A percentile compares a stretch with the other conserved stretches of the same genome.
Conservation (phyloP, 179 eudicot genomes). For the Monotropa hypopitys region DNA sequence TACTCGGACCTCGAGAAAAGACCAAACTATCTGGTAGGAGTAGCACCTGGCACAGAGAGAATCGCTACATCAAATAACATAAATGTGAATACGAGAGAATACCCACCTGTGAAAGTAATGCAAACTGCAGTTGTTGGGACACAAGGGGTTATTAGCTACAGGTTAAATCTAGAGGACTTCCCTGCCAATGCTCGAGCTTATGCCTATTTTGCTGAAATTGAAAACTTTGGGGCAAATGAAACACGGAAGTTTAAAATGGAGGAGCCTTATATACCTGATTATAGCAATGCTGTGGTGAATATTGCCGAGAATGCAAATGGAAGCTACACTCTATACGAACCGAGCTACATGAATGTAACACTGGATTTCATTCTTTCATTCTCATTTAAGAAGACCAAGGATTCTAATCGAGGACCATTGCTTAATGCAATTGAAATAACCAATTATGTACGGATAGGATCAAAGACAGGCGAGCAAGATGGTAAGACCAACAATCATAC, state of each 20-base stretch:
- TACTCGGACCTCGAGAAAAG: conserved; percentile 81
- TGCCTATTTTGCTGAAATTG: conserved; percentile 93
- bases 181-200: conserved; percentile 92
- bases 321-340: conserved; percentile 83
- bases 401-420: conserved; percentile 77
- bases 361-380: conserved; percentile 73
- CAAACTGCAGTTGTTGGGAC: conserved; percentile 96
- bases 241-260: conserved; percentile 70
- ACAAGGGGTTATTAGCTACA: conserved; percentile 54
- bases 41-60: conserved; percentile 75
- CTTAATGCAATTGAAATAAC: conserved; percentile 81
- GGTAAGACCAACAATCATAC: conserved; percentile 33
- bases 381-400: conserved; percentile 68
- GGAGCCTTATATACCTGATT: conserved; percentile 66
- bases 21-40: conserved; percentile 76
- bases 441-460: conserved; percentile 49
- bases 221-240: conserved; percentile 45
- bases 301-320: conserved; percentile 93
- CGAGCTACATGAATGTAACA: conserved; percentile 83
- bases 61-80: conserved; percentile 56
- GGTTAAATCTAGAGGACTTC: conserved; percentile 78
- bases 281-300: conserved; percentile 93
- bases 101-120: conserved; percentile 91
- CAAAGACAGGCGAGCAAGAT: conserved; percentile 58
- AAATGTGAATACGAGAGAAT: conserved; percentile 66